Evolutionary conservation across 2,329 filamentous ascomycete genomes (phyloP).

Genomic region (Neofusicoccum kwambonambiense): DNA sequence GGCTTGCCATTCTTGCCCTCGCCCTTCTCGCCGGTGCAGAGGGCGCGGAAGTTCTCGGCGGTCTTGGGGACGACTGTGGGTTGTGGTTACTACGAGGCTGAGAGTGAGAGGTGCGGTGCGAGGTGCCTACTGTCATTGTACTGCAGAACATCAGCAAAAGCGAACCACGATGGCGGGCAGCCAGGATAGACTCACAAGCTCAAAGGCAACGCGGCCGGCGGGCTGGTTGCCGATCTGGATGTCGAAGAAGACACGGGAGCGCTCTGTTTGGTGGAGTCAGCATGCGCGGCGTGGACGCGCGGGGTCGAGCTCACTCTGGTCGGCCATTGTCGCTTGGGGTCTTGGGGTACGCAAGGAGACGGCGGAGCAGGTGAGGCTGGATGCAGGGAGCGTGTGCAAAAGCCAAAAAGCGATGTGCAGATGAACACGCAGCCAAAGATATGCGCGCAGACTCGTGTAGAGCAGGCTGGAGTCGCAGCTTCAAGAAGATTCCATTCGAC

Average conservation of each 20-base stretch:
- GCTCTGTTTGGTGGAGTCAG: conserved; percentile 43
- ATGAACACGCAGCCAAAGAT: not conserved
- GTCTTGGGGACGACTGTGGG: conserved; percentile 81
- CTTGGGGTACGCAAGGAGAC: too few relatives aligned
- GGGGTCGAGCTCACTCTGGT: conserved; percentile 11
- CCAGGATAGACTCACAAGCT: conserved; percentile 60
- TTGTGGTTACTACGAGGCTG: not conserved
- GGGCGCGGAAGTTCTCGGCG: conserved; percentile 89
- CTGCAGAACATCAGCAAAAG: conserved; percentile 24
- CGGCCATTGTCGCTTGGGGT: conserved; percentile 4
- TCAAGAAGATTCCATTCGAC: conserved; percentile 18
- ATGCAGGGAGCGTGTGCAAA: not conserved
- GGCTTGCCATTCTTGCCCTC: conserved; percentile 76
- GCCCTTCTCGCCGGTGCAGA: conserved; percentile 95
- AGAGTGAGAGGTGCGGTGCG: conserved; percentile 18
- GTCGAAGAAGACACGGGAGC: conserved; percentile 89
- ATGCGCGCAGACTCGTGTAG: conserved; percentile 2
- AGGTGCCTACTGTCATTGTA: conserved; percentile 43
- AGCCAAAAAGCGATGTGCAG: too few relatives aligned
- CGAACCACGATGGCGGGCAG: not conserved
- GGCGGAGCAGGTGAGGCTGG: not conserved
- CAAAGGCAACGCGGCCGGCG: conserved; percentile 79
- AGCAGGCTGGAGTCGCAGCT: conserved; percentile 16
- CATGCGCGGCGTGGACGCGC: not conserved
- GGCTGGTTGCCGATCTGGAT: conserved; percentile 74